Evolutionary conservation across 257 asterid species (phyloP), one percentile per base, ranked within the genome.

Genomic region (Ocimum tenuiflorum): DNA sequence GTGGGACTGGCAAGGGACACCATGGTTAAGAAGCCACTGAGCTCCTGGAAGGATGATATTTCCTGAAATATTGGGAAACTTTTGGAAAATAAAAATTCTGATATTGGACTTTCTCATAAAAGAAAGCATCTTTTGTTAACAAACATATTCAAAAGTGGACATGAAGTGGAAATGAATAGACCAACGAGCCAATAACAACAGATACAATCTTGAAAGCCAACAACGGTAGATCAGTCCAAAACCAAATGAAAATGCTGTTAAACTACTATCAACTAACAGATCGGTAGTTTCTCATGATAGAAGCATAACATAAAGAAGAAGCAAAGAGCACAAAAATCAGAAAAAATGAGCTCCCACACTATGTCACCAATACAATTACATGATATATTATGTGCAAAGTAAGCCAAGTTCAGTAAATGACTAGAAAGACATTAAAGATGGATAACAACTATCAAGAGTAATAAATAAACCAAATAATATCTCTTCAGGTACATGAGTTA

Each of bases 1-100:
- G 79, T 65, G 70, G 85, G 79, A 50, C 91, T 86, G 45, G 54
- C 50, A 9, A 81, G 71, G 72, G 81, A 77, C 57, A 78, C 82
- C 88, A 82, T 79, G 22, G 77, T 49, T 65, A 7, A 27, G 63
- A 24, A 49, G 35, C 61, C 4, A 42, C 35, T 19, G 48, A 57
- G 39, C 59, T 38, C 22, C 22, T 6, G 4, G 56, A 51, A 45
- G 33, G 76, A 46, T 54, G 50, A 23, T 38, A 11, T 35, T 54
- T 35, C 31, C 31, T 63, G 49, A 31, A 31, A 17, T 33, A 42
- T 1, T 24, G 43, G 5, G 55, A 35, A 27, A 54, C 17, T 0
- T 1, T 36, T 36, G 42, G 42, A 4, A 12, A 41, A 41, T 41
- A 11, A 2, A 41, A 41, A 41, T 10, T 10, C 15, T 10, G 12